Percentiles rank a stretch among this genome's conserved stretches.
phyloP scores from a whole-genome alignment of 2,329 filamentous ascomycete genomes.

The Phialophora chinensis region DNA sequence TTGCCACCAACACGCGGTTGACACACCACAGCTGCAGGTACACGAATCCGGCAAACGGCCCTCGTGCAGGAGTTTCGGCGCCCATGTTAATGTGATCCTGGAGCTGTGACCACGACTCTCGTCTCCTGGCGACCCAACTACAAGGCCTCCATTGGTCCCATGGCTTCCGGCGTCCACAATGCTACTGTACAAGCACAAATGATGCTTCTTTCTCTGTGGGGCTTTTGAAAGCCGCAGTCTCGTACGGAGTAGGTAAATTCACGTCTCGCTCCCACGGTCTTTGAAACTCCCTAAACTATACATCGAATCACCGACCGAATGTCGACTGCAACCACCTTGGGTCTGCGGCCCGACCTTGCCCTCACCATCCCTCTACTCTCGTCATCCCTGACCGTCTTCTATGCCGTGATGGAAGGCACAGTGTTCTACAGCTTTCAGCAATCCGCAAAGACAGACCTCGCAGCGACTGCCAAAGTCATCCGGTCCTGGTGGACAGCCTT shows the following conservation, averaged over 20 bases:
- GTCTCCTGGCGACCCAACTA: not conserved
- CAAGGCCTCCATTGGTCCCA: not conserved
- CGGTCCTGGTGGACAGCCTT: slow-evolving; percentile 25
- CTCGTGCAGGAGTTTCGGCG: not conserved
- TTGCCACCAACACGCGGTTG: not conserved
- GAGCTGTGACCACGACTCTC: not conserved
- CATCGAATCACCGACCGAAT: not conserved
- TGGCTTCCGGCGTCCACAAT: not conserved
- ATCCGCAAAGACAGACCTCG: slow-evolving; percentile 20
- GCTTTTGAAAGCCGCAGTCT: not conserved
- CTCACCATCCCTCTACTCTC: slow-evolving; percentile 26
- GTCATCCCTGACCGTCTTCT: slow-evolving; percentile 30
- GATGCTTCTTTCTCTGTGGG: not conserved
- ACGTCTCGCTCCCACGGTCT: not conserved
- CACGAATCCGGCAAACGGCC: not conserved
- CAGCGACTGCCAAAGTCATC: slow-evolving; percentile 17
- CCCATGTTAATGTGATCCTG: not conserved
- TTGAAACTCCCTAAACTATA: not conserved
- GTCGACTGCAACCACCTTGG: slow-evolving; percentile 25
- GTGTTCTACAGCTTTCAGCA: slow-evolving; percentile 26
- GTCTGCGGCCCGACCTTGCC: slow-evolving; percentile 20
- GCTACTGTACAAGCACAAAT: too few relatives aligned
- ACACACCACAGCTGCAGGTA: not conserved
- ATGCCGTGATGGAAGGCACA: slow-evolving; percentile 25
- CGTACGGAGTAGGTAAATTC: not conserved